These are phyloP conservation scores for Candida ovalis DNA, from an alignment of 805 yeast species.

Conservation along the genomic window DNA sequence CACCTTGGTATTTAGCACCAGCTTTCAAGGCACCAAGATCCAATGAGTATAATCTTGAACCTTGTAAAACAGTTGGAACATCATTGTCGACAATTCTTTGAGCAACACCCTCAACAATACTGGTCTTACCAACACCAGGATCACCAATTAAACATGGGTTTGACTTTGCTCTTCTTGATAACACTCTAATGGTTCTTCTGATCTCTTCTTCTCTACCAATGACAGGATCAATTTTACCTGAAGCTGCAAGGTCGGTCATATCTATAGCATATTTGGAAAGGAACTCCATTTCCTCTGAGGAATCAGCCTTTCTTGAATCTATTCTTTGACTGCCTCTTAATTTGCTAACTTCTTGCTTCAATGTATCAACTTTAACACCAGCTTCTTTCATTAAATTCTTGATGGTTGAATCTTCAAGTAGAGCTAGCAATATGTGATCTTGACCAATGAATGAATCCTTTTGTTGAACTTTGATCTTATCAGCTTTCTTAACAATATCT, in stretches of 20 bases:
- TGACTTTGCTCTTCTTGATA: slow-evolving; percentile 96
- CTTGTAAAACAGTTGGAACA: slow-evolving; percentile 83
- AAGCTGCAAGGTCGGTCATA: slow-evolving; percentile 87
- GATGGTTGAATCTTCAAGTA: slow-evolving; percentile 73
- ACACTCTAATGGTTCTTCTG: slow-evolving; percentile 87
- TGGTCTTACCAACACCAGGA: slow-evolving; percentile 99
- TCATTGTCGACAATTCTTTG: slow-evolving; percentile 95
- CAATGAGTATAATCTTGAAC: slow-evolving; percentile 77
- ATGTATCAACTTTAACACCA: slow-evolving; percentile 60
- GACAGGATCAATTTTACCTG: slow-evolving; percentile 95
- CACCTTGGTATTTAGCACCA: slow-evolving; percentile 98
- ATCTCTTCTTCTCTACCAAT: slow-evolving; percentile 99
- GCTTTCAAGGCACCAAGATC: slow-evolving; percentile 97
- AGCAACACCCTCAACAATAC: slow-evolving; percentile 98
- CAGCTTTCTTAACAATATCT: slow-evolving; percentile 68
- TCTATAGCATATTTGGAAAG: slow-evolving; percentile 88
- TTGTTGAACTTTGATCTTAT: slow-evolving; percentile 76
- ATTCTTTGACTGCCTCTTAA: slow-evolving; percentile 89
- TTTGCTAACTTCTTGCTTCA: slow-evolving; percentile 73
- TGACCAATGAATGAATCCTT: slow-evolving; percentile 91
- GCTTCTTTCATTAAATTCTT: slow-evolving; percentile 70
- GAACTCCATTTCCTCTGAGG: slow-evolving; percentile 80
- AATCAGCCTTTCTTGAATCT: slow-evolving; percentile 91
- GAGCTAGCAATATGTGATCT: slow-evolving; percentile 85
- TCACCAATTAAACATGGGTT: slow-evolving; percentile 97